These are phyloP conservation scores for Polyrhizophydium stewartii DNA, from an alignment of 371 early-diverging fungal genomes.

Conservation along the genomic window DNA sequence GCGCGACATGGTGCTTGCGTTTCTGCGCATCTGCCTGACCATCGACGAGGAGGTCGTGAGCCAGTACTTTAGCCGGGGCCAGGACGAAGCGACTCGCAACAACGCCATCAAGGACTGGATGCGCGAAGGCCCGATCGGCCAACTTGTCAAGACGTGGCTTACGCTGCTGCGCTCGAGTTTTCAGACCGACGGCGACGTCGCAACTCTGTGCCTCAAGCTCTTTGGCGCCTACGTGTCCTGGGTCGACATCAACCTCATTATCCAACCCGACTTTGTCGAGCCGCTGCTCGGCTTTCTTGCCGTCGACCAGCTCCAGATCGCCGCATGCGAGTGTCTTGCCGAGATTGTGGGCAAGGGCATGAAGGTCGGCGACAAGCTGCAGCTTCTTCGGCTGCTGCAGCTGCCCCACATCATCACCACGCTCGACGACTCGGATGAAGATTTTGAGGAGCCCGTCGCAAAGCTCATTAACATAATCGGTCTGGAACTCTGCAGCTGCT, in stretches of 20 bases:
- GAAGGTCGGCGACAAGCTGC: constrained; percentile 81
- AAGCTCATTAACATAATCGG: constrained; percentile 78
- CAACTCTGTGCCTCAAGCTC: constrained; percentile 52
- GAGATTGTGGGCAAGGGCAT: constrained; percentile 91
- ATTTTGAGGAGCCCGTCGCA: constrained; percentile 79
- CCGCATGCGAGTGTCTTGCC: constrained; percentile 77
- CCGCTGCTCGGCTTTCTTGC: constrained; percentile 69
- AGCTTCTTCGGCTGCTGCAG: constrained; percentile 74
- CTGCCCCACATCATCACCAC: constrained; percentile 59
- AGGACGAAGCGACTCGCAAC: constrained; percentile 72
- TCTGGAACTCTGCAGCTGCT: constrained; percentile 75
- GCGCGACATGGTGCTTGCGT: constrained; percentile 64
- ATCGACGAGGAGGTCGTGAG: constrained; percentile 92
- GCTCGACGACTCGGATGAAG: constrained; percentile 14
- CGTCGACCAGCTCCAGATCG: constrained; percentile 54
- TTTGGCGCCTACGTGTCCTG: constrained; percentile 64
- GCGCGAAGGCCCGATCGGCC: constrained; percentile 77
- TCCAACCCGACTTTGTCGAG: constrained; percentile 75
- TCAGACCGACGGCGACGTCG: constrained; percentile 51
- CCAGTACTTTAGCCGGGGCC: constrained; percentile 63
- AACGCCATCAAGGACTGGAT: constrained; percentile 84
- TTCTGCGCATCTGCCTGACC: constrained; percentile 71
- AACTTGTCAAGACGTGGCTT: constrained; percentile 76
- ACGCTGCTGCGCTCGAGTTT: constrained; percentile 56
- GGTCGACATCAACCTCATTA: constrained; percentile 91